Conservation (phyloP, 202 grass and related monocot species). For the Miscanthus sacchariflorus region DNA sequence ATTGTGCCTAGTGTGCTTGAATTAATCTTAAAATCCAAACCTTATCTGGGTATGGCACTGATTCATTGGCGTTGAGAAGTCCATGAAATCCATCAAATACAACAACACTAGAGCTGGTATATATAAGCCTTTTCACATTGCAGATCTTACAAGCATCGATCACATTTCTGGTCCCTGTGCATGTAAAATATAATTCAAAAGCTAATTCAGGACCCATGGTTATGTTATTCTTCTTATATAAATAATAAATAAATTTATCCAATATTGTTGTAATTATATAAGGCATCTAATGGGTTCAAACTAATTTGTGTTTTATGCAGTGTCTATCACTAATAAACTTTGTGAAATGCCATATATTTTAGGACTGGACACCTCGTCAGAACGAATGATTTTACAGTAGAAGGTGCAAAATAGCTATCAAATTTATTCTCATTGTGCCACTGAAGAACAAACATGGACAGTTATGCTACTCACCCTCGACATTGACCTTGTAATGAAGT, state of each 20-base stretch:
- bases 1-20: too few species aligned
- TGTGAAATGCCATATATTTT: too few species aligned
- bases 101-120: slow-evolving; percentile 72
- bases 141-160: slow-evolving; percentile 68
- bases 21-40: slow-evolving; percentile 31
- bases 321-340: too few species aligned
- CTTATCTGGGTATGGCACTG: slow-evolving; percentile 66
- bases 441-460: too few species aligned
- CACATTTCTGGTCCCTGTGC: slow-evolving; percentile 68
- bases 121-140: slow-evolving; percentile 70
- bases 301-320: too few species aligned
- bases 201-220: too few species aligned
- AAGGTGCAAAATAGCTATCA: neutral
- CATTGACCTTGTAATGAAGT: slow-evolving; percentile 75
- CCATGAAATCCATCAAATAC: slow-evolving; percentile 75
- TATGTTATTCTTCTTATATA: too few species aligned
- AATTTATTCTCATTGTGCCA: neutral
- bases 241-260: too few species aligned
- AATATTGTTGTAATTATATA: too few species aligned
- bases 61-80: slow-evolving; percentile 62
- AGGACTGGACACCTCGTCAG: too few species aligned
- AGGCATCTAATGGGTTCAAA: too few species aligned
- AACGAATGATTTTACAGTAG: too few species aligned
- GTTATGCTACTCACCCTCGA: slow-evolving; percentile 50
- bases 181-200: neutral